Percentiles rank a stretch among this genome's conserved stretches.
Evolutionary conservation across 768 basidiomycete genomes (phyloP).

Genomic region (Phanerochaete carnosa): DNA sequence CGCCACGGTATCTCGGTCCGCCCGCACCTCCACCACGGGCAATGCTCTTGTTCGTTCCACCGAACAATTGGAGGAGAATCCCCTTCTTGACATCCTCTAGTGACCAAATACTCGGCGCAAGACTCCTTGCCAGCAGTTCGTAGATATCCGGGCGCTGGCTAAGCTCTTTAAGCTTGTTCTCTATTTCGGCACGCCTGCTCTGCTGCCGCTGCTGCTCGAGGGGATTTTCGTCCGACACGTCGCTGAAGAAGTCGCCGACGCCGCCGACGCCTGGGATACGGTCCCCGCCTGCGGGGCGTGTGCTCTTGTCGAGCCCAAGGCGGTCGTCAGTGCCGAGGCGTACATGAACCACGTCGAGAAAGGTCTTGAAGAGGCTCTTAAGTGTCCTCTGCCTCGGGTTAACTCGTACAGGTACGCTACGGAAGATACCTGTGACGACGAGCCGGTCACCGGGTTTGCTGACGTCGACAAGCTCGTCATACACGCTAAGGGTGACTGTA

Average conservation of each 20-base stretch:
- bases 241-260: conserved; percentile 61
- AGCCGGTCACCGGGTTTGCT: conserved; percentile 94
- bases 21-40: conserved; percentile 91
- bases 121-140: conserved; percentile 74
- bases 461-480: conserved; percentile 97
- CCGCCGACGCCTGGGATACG: conserved; percentile 67
- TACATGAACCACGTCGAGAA: conserved; percentile 92
- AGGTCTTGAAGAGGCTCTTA: conserved; percentile 97
- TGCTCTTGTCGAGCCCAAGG: conserved; percentile 78
- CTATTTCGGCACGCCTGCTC: conserved; percentile 62
- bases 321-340: conserved; percentile 62
- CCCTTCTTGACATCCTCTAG: conserved; percentile 99
- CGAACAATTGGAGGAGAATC: conserved; percentile 92
- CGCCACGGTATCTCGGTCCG: conserved; percentile 94
- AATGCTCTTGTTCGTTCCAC: conserved; percentile 96
- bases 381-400: conserved; percentile 89
- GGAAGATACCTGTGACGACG: conserved; percentile 88
- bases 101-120: conserved; percentile 96
- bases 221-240: conserved; percentile 53
- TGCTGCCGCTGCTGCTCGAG: conserved; percentile 39
- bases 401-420: conserved; percentile 92
- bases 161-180: conserved; percentile 71
- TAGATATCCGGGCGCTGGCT: conserved; percentile 80
- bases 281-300: conserved; percentile 67
- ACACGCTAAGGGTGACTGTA: conserved; percentile 95